Percentiles rank a stretch among this genome's conserved stretches.
Conservation (phyloP, 495 filamentous ascomycete species). For the Darksidea phi region DNA sequence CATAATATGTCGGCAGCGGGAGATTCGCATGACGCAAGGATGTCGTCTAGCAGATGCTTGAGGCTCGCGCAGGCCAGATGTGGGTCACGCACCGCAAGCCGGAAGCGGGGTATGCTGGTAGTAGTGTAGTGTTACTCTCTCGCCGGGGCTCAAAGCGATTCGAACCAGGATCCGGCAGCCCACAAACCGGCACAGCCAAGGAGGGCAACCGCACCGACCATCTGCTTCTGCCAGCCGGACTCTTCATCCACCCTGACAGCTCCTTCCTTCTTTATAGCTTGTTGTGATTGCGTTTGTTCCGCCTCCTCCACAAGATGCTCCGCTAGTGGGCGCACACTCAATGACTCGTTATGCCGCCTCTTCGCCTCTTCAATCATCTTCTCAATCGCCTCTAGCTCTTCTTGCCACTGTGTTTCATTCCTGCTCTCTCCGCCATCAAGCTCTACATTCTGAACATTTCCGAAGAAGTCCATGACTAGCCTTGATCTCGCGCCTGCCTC, state of each 20-base stretch:
- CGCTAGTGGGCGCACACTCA: conserved; percentile 37
- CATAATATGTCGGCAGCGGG: no score
- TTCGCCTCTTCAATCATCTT: conserved; percentile 34
- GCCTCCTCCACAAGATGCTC: conserved; percentile 42
- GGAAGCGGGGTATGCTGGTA: neutral
- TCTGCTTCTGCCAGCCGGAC: conserved; percentile 67
- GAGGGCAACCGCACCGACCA: conserved; percentile 62
- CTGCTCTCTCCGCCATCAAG: conserved; percentile 54
- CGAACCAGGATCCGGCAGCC: conserved; percentile 57
- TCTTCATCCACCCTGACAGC: conserved; percentile 66
- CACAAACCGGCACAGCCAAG: conserved; percentile 67
- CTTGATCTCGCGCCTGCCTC: conserved; percentile 69
- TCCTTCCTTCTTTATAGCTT: conserved; percentile 46
- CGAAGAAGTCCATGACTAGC: conserved; percentile 92
- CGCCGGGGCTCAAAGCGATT: conserved; percentile 10
- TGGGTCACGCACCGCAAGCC: no score
- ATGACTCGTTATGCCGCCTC: conserved; percentile 35
- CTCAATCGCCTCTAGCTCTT: conserved; percentile 33
- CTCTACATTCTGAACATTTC: conserved; percentile 96
- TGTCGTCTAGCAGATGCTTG: no score
- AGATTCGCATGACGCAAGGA: no score
- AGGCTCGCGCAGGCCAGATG: no score
- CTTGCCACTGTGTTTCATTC: conserved; percentile 36
- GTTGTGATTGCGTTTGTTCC: conserved; percentile 29
- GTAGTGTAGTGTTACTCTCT: neutral